Evolutionary conservation across 148 eudicot species (phyloP).

Genomic region (Heliosperma pusillum): DNA sequence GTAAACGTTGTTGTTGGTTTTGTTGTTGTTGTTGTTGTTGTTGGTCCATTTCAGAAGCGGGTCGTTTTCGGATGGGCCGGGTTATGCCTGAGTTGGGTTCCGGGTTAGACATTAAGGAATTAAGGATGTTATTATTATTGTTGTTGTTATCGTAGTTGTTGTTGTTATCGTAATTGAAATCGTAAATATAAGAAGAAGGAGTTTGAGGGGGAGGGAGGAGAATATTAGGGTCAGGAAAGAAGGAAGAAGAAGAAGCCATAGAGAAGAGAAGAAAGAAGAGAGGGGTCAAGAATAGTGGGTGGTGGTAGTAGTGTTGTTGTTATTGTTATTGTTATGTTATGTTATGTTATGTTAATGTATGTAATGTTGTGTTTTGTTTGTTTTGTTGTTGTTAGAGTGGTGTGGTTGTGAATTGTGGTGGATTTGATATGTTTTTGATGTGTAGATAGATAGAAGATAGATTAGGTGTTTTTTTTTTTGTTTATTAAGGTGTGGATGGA

Average conservation of each 20-base stretch:
- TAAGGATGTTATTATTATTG: too few relatives aligned
- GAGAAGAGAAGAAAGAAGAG: slow-evolving; percentile 18
- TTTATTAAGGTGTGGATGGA: slow-evolving; percentile 2
- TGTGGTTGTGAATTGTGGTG: not conserved
- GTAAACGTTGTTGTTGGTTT: too few relatives aligned
- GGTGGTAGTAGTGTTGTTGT: slow-evolving; percentile 12
- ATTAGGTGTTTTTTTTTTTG: too few relatives aligned
- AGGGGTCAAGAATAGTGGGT: slow-evolving; percentile 20
- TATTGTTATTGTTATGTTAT: slow-evolving; percentile 3
- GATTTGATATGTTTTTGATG: slow-evolving; percentile 1
- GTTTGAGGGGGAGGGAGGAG: slow-evolving; percentile 14
- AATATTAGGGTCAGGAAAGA: slow-evolving; percentile 34
- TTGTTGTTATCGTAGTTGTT: not conserved
- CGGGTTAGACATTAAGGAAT: slow-evolving; percentile 13
- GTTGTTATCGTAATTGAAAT: not conserved
- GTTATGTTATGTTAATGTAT: not conserved
- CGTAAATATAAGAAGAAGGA: not conserved
- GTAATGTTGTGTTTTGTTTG: slow-evolving; percentile 11
- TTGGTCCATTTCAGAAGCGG: slow-evolving; percentile 71
- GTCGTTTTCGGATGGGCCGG: slow-evolving; percentile 63
- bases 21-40: not conserved
- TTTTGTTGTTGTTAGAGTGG: not conserved
- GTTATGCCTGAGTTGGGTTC: not conserved
- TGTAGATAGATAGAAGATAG: not conserved
- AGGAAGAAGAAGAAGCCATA: slow-evolving; percentile 40